These are phyloP conservation scores for Irpex rosettiformis DNA, from an alignment of 1,284 basidiomycete species.

Conservation along the genomic window DNA sequence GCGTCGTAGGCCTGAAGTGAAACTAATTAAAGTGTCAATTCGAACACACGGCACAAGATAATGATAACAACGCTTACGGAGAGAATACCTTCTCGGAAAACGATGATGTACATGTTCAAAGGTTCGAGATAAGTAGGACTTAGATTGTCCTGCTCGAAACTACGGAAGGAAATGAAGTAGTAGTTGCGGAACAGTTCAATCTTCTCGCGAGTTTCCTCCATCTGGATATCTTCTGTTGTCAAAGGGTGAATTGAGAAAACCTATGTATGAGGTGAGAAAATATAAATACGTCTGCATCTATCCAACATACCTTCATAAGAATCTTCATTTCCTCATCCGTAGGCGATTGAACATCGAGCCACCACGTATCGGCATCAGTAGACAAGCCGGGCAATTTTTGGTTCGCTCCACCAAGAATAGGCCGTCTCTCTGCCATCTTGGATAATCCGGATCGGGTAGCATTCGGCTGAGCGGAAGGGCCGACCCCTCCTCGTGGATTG, in stretches of 20 bases:
- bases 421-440: slow-evolving; percentile 17
- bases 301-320: slow-evolving; percentile 72
- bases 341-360: slow-evolving; percentile 93
- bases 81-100: slow-evolving; percentile 96
- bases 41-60: background rate
- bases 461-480: slow-evolving; percentile 1
- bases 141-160: slow-evolving; percentile 98
- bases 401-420: slow-evolving; percentile 13
- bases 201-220: slow-evolving; percentile 99
- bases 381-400: slow-evolving; percentile 15
- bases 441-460: slow-evolving; percentile 15
- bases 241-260: slow-evolving; percentile 97
- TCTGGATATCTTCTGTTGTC: slow-evolving; percentile 98
- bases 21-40: slow-evolving; percentile 51
- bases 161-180: slow-evolving; percentile 98
- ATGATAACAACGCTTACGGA: slow-evolving; percentile 54
- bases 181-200: slow-evolving; percentile 99
- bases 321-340: slow-evolving; percentile 99
- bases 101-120: slow-evolving; percentile 99
- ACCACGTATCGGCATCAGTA: slow-evolving; percentile 69
- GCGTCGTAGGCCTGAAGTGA: slow-evolving; percentile 96
- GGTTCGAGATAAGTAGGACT: slow-evolving; percentile 97
- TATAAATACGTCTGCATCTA: background rate
- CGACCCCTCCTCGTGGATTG: background rate
- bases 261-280: slow-evolving; percentile 38